These are phyloP conservation scores for Sphaerobolus stellatus DNA, from an alignment of 1,284 basidiomycete species.

Conservation along the genomic window DNA sequence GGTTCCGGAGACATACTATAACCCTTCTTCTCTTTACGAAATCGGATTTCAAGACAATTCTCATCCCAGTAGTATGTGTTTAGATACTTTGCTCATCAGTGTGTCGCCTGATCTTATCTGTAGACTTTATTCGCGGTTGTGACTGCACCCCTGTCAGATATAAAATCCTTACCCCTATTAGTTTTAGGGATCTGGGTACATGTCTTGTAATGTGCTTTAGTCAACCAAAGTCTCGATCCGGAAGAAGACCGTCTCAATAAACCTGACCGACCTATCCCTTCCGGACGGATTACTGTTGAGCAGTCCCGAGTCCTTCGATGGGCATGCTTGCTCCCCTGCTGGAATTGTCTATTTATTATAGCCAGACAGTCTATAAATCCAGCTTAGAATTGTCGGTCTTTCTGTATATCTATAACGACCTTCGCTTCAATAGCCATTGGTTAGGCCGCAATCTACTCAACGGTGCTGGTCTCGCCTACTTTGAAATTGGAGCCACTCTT, in stretches of 20 bases:
- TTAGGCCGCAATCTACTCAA: slow-evolving; percentile 37
- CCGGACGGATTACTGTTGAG: slow-evolving; percentile 26
- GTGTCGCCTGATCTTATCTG: neutral
- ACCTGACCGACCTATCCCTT: slow-evolving; percentile 38
- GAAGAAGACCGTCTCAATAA: slow-evolving; percentile 36
- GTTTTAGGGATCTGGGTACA: slow-evolving; percentile 46
- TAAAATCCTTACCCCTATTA: slow-evolving; percentile 17
- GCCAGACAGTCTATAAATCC: slow-evolving; percentile 19
- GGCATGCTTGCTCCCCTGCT: slow-evolving; percentile 27
- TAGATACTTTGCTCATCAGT: neutral
- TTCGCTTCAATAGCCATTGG: slow-evolving; percentile 33
- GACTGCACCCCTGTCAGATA: slow-evolving; percentile 27
- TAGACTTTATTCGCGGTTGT: slow-evolving; percentile 36
- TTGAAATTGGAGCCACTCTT: slow-evolving; percentile 21
- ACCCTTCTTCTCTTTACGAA: slow-evolving; percentile 34
- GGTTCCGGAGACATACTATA: neutral
- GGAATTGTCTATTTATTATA: slow-evolving; percentile 22
- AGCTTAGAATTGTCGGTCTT: slow-evolving; percentile 29
- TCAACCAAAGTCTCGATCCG: slow-evolving; percentile 37
- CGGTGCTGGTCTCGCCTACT: slow-evolving; percentile 30
- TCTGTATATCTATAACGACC: slow-evolving; percentile 36
- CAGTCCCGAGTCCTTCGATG: slow-evolving; percentile 30
- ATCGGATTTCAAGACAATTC: slow-evolving; percentile 38
- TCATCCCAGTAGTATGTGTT: slow-evolving; percentile 36
- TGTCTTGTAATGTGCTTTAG: slow-evolving; percentile 39